These are phyloP conservation scores for Gossypium sturtianum DNA, from an alignment of 345 rosid species.

Conservation along the genomic window DNA sequence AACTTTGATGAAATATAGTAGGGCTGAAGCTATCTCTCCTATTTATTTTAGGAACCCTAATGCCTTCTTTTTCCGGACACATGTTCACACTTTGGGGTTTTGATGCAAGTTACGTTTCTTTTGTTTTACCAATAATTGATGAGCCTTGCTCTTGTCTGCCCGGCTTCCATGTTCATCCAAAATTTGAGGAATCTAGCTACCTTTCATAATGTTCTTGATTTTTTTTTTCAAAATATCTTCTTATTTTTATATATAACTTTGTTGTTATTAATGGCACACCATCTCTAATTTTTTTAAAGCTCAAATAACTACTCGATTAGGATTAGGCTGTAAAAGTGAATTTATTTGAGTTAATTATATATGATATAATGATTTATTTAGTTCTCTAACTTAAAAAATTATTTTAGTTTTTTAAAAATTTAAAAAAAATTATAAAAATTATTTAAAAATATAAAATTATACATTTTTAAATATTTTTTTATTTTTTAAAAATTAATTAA, in stretches of 20 bases:
- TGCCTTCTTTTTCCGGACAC: not conserved
- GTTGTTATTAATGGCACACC: no score
- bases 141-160: not conserved
- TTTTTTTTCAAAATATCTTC: not conserved
- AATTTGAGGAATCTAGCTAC: not conserved
- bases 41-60: constrained; percentile 8
- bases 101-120: constrained; percentile 14
- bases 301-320: no score
- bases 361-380: no score
- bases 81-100: constrained; percentile 14
- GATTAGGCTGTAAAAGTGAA: no score
- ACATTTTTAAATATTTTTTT: no score
- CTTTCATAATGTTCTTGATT: not conserved
- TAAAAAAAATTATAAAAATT: no score
- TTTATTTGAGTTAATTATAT: no score
- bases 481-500: no score
- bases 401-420: no score
- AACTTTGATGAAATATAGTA: constrained; percentile 20
- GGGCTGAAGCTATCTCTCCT: not conserved
- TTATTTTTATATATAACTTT: not conserved
- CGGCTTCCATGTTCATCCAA: not conserved
- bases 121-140: not conserved
- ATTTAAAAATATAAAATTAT: no score
- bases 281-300: no score
- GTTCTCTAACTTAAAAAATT: no score